Evolutionary conservation across 768 basidiomycete genomes (phyloP), one percentile per base, ranked within the genome.

Genomic region (Tulasnella sp.): DNA sequence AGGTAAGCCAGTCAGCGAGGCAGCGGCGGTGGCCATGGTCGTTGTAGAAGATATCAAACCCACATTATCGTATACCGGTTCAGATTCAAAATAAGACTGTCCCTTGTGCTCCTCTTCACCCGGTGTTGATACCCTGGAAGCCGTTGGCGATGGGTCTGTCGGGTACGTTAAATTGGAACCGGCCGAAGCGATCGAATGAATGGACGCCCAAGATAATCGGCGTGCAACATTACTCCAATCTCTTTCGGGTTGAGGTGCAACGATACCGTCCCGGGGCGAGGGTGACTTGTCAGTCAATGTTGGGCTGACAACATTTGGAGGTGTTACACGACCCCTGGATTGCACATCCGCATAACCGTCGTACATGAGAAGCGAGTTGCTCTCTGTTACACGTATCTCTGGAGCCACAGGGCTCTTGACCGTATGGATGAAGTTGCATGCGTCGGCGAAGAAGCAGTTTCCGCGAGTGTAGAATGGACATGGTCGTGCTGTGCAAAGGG

Each of bases 371-470:
- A 31, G 25, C 7, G 17, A 9, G 42, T 15, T 12, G 42, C 4
- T 45, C 17, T 34, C 49, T 5, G 49, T 51, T 5, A 56, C 31
- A 15, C 40, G 29, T 9, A 56, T 42, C 46, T 56, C 54, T n/a
- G 54, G 54, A 7, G 54, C 41, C 9, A 56, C 41, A 14, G 40
- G 54, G 17, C 27, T 14, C 19, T 58, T 61, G 46, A 52, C 49
- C 29, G 29, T 17, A 23, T 61, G 59, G 17, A 58, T 27, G 49
- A 61, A 61, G 51, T 61, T 61, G 59, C 59, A 61, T 14, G 59
- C 25, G 6, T 49, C 32, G 7, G 48, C 21, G 34, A 61, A 61
- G 59, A 39, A 40, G 39, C 59, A 61, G n/a, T 50, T 61, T 21
- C 59, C 59, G 25, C 29, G 27, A 21, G 58, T 50, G 34, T 49